These are phyloP conservation scores for Fusarium floridanum DNA, from an alignment of 2,329 filamentous ascomycete species.

Conservation along the genomic window DNA sequence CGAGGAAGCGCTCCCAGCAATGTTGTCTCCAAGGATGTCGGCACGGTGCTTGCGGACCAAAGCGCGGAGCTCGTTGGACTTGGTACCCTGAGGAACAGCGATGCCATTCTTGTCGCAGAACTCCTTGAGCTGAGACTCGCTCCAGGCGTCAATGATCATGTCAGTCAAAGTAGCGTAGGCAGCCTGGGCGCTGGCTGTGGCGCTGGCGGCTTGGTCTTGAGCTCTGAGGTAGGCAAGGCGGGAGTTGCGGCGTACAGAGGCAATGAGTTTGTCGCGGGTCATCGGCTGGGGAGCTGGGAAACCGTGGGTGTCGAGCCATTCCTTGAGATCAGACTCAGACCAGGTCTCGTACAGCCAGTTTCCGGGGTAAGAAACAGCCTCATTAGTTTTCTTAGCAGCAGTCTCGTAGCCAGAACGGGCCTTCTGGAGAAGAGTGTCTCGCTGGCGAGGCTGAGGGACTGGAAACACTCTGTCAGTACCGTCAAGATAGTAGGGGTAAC, in stretches of 20 bases:
- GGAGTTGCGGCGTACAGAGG: slow-evolving; percentile 90
- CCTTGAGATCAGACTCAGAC: slow-evolving; percentile 93
- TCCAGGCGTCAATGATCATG: slow-evolving; percentile 89
- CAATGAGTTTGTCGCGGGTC: slow-evolving; percentile 88
- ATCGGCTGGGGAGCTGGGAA: slow-evolving; percentile 87
- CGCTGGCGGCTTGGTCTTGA: slow-evolving; percentile 71
- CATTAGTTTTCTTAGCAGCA: slow-evolving; percentile 78
- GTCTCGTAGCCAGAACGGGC: slow-evolving; percentile 85
- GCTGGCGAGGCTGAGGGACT: slow-evolving; percentile 87
- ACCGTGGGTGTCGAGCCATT: slow-evolving; percentile 91
- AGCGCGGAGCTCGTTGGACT: slow-evolving; percentile 88
- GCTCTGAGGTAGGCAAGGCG: slow-evolving; percentile 79
- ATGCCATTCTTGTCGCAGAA: slow-evolving; percentile 94
- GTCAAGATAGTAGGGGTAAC: no score
- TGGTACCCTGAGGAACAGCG: slow-evolving; percentile 88
- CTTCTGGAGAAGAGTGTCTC: slow-evolving; percentile 83
- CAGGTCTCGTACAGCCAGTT: slow-evolving; percentile 94
- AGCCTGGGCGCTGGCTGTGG: slow-evolving; percentile 73
- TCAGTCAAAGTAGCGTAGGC: slow-evolving; percentile 84
- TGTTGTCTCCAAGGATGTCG: slow-evolving; percentile 75
- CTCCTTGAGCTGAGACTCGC: slow-evolving; percentile 88
- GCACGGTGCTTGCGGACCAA: slow-evolving; percentile 90
- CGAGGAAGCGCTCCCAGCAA: slow-evolving; percentile 68
- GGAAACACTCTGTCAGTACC: neutral
- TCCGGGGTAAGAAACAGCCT: slow-evolving; percentile 88